Conservation (phyloP, 345 rosid species). For the Melastoma malabathricum region DNA sequence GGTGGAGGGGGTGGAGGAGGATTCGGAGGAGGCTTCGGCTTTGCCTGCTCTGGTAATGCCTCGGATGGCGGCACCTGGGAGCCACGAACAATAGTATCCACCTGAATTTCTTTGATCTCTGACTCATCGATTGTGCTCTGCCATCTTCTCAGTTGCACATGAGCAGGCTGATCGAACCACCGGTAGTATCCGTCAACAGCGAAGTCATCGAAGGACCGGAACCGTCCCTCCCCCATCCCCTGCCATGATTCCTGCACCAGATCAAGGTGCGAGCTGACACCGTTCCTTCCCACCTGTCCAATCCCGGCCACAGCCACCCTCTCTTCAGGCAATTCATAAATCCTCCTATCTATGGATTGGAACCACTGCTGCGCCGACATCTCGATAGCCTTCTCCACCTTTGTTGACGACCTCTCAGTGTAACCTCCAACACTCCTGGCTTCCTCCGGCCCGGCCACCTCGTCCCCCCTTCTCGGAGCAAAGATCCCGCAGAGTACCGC, state of each 20-base stretch:
- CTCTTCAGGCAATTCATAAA: constrained; percentile 15
- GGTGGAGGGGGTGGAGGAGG: constrained; percentile 14
- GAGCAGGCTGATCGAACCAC: constrained; percentile 11
- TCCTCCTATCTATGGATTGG: constrained; percentile 22
- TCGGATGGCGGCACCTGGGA: constrained; percentile 17
- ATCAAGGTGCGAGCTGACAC: constrained; percentile 69
- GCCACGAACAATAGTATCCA: constrained; percentile 42
- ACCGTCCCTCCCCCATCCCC: constrained; percentile 31
- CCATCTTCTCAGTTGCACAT: constrained; percentile 14
- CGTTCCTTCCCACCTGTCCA: constrained; percentile 46
- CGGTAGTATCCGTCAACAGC: constrained; percentile 23
- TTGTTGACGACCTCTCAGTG: constrained; percentile 3
- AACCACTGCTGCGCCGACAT: constrained; percentile 27
- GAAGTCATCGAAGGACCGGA: constrained; percentile 62
- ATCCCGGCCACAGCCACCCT: constrained; percentile 14
- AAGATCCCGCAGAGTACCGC: constrained; percentile 69
- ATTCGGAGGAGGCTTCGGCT: constrained; percentile 27
- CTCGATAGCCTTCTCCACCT: constrained; percentile 4
- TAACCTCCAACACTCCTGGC: background rate
- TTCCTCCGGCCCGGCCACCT: constrained; percentile 1
- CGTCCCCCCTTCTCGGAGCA: constrained; percentile 44
- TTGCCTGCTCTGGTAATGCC: constrained; percentile 13
- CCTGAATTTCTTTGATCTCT: constrained; percentile 35
- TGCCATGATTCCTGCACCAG: constrained; percentile 31
- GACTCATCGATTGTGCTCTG: constrained; percentile 24